Percentiles rank a stretch among this genome's conserved stretches.
These are phyloP conservation scores for Aspergillus sclerotioniger DNA, from an alignment of 495 filamentous ascomycete genomes.

Conservation along the genomic window DNA sequence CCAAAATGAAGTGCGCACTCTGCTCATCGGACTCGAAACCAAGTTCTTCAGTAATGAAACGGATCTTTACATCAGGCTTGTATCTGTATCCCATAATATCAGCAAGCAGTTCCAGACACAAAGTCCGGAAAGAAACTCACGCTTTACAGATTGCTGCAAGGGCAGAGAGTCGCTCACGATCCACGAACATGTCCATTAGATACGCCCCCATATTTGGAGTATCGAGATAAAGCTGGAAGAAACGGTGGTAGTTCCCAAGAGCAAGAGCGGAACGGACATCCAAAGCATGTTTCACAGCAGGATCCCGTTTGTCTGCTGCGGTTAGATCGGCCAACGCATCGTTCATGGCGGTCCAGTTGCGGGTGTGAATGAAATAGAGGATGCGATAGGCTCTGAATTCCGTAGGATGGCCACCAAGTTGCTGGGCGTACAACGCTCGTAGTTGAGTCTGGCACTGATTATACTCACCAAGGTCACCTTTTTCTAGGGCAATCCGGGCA, in stretches of 20 bases:
- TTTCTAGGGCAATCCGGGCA: constrained; percentile 95
- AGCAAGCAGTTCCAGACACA: neutral
- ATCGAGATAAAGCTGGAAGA: constrained; percentile 92
- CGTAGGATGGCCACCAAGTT: constrained; percentile 82
- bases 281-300: constrained; percentile 84
- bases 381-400: constrained; percentile 99
- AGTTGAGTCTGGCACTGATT: constrained; percentile 99
- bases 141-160: constrained; percentile 87
- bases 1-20: constrained; percentile 82
- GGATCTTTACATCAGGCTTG: constrained; percentile 81
- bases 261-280: constrained; percentile 88
- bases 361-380: constrained; percentile 98
- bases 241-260: constrained; percentile 92
- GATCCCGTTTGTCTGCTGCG: constrained; percentile 83
- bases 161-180: constrained; percentile 86
- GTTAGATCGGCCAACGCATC: constrained; percentile 97
- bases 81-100: constrained; percentile 62
- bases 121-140: constrained; percentile 57
- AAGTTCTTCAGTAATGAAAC: constrained; percentile 92
- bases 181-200: constrained; percentile 98
- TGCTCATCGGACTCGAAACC: constrained; percentile 92
- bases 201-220: constrained; percentile 97
- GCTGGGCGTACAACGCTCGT: constrained; percentile 80
- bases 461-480: constrained; percentile 99
- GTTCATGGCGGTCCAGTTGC: constrained; percentile 97